Base-by-base conservation (phyloP, 2,329 filamentous ascomycete genomes). In the Trichocomaceae sp. region DNA sequence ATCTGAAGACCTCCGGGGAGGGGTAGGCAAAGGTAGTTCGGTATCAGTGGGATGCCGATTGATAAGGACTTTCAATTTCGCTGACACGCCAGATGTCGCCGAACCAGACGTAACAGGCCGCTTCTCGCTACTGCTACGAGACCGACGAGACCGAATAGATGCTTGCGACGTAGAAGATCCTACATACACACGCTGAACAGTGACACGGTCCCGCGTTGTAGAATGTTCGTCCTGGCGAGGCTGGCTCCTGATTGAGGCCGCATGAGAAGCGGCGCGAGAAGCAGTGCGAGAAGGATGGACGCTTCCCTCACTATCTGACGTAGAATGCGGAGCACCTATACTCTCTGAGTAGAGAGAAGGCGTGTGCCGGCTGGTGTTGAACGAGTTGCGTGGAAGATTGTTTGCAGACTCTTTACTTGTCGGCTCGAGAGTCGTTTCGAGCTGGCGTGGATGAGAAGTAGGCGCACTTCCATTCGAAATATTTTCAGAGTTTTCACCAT, bases 41-140 rank as follows among this genome's bases (percentile, higher is more conserved):
- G 20, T 23, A 2, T 58, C 57, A 17, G 39, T 50, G 44, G 62
- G 63, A 42, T 64, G 65, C 19, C 69, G 64, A 47, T 54, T 61
- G 57, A 76, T 72, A 17, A 76, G 62, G 19, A 72, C 70, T 59
- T 74, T 77, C 5, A 76, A 58, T 57, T 73, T 75, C 52, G 41
- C 69, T 5, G 71, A 73, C 20, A 72, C 68, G 46, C 69, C 69
- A 0, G 72, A 74, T 23, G 69, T 69, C 3, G 69, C 62, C 10
- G 72, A 73, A n/a, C 69, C 66, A 17, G 72, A 65, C 29, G 72
- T 73, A 31, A 69, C 59, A 17, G 72, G 71, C 20, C 72, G 70
- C 54, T 63, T 70, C 41, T 70, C 72, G 56, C 68, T 63, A 52
- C 72, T 66, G 58, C 72, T 75, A 41, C 66, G 67, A 8, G 72